Conservation (phyloP, 1,139 yeast species). For the Lodderomyces elongisporus region DNA sequence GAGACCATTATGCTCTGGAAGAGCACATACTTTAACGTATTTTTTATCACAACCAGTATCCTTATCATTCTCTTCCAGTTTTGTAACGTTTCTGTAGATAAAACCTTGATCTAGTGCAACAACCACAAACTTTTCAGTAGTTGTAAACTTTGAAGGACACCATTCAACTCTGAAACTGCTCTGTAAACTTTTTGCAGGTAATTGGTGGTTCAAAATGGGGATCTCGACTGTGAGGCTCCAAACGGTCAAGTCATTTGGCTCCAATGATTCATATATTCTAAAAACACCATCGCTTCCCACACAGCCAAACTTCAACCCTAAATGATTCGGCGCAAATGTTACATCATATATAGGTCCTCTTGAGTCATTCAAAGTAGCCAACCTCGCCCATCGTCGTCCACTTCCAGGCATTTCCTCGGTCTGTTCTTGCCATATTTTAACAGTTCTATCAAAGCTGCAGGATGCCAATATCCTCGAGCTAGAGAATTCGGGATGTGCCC, state of each 20-base stretch:
- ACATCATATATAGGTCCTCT: constrained; percentile 88
- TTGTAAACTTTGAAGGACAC: constrained; percentile 85
- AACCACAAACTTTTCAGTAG: constrained; percentile 72
- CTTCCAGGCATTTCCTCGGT: constrained; percentile 69
- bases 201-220: constrained; percentile 50
- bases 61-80: constrained; percentile 9
- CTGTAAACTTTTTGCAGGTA: constrained; percentile 77
- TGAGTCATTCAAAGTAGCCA: constrained; percentile 76
- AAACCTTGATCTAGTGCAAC: constrained; percentile 87
- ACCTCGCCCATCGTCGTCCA: constrained; percentile 76
- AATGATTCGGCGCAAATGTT: constrained; percentile 81
- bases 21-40: constrained; percentile 32
- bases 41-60: constrained; percentile 11
- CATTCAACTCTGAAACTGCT: constrained; percentile 84
- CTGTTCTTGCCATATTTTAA: constrained; percentile 88
- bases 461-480: constrained; percentile 69
- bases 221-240: constrained; percentile 81
- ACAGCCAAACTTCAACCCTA: constrained; percentile 79
- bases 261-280: constrained; percentile 82
- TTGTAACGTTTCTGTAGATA: constrained; percentile 45
- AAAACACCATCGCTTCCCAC: constrained; percentile 89
- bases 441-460: constrained; percentile 84
- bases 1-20: constrained; percentile 79
- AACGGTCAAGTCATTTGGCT: constrained; percentile 75
- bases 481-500: constrained; percentile 96